Evolutionary conservation across 2,329 filamentous ascomycete species (phyloP).

Genomic region (Sarocladium kiliense): DNA sequence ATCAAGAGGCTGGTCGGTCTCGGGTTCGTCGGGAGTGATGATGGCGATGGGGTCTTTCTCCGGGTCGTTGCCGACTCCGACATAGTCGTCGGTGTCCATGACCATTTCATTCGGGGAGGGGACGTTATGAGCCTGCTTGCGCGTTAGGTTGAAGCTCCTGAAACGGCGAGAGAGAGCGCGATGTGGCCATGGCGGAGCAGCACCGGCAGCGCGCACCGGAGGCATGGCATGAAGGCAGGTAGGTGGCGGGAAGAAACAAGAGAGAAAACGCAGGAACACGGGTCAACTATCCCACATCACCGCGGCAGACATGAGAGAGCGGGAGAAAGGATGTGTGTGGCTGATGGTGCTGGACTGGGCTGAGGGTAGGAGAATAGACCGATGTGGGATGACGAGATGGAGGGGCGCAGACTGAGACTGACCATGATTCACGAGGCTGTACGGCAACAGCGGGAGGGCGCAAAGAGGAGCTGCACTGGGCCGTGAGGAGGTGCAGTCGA

Average conservation of each 20-base stretch:
- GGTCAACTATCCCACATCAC: neutral
- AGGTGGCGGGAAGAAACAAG: neutral
- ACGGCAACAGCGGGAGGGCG: neutral
- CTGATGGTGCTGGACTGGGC: neutral
- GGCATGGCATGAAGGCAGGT: constrained; percentile 14
- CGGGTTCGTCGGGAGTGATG: constrained; percentile 49
- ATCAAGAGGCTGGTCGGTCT: constrained; percentile 40
- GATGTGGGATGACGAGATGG: constrained; percentile 7
- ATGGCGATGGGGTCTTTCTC: constrained; percentile 50
- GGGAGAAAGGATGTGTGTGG: neutral
- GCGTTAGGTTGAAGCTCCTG: constrained; percentile 20
- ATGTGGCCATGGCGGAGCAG: neutral
- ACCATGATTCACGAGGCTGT: constrained; percentile 4
- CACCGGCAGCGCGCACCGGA: neutral
- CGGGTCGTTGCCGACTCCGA: constrained; percentile 41
- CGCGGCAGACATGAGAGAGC: neutral
- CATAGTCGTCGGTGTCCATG: constrained; percentile 50
- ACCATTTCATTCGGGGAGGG: constrained; percentile 54
- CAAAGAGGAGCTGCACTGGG: neutral
- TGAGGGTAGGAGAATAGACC: neutral
- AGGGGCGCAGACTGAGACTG: constrained; percentile 2
- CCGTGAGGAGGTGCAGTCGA: constrained; percentile 6
- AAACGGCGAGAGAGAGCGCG: constrained; percentile 16
- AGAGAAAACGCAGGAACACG: neutral
- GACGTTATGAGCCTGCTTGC: constrained; percentile 44